Evolutionary conservation across 2,329 filamentous ascomycete genomes (phyloP).

Genomic region (Domatiomyces globalis): DNA sequence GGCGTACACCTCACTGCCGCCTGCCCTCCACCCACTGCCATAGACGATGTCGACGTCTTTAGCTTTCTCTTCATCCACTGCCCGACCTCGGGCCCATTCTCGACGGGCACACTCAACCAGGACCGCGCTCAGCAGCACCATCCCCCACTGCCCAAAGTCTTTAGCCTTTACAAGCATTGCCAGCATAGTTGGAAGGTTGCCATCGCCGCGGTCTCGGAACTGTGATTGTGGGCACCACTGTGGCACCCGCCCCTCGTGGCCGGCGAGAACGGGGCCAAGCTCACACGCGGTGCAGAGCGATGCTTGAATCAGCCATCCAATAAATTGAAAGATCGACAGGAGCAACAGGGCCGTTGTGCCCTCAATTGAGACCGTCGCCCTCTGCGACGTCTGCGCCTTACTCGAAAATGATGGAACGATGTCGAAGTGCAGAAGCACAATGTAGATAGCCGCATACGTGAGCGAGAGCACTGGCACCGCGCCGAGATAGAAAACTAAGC

Average conservation of each 20-base stretch:
- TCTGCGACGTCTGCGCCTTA: conserved; percentile 5
- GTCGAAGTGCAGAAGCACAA: conserved; percentile 12
- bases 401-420: not conserved
- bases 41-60: not conserved
- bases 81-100: conserved; percentile 6
- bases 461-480: conserved; percentile 11
- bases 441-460: conserved; percentile 7
- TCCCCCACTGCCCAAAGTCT: conserved; percentile 12
- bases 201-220: conserved; percentile 9
- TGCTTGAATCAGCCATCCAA: conserved; percentile 10
- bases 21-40: not conserved
- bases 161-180: conserved; percentile 31
- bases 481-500: conserved; percentile 10
- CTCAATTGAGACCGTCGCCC: not conserved
- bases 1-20: not conserved
- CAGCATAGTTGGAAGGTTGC: conserved; percentile 34
- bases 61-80: not conserved
- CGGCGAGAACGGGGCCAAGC: conserved; percentile 11
- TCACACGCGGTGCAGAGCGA: conserved; percentile 14
- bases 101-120: conserved; percentile 13
- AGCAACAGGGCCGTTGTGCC: conserved; percentile 4
- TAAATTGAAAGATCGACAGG: conserved; percentile 7
- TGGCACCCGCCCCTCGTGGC: conserved; percentile 10
- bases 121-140: conserved; percentile 5
- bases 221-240: conserved; percentile 13